Conservation (phyloP, 1,284 basidiomycete genomes). For the Rhodotorula sp. region DNA sequence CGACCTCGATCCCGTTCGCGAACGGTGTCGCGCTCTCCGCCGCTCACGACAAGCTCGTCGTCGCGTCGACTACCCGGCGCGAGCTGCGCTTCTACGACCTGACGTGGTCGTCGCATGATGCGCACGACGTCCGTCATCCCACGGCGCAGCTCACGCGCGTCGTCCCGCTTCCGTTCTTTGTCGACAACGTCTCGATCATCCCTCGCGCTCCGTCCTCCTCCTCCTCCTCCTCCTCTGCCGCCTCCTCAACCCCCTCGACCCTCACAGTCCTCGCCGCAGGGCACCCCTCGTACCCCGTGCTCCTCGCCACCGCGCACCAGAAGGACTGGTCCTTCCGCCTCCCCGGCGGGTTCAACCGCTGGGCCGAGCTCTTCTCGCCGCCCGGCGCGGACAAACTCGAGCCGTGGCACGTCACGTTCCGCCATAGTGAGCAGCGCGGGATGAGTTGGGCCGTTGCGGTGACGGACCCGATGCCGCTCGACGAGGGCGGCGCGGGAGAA, state of each 20-base stretch:
- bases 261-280: conserved; percentile 24
- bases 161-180: conserved; percentile 17
- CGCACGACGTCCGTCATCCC: not conserved
- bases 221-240: not conserved
- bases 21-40: conserved; percentile 21
- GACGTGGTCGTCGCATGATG: not conserved
- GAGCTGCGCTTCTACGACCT: conserved; percentile 9
- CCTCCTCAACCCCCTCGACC: not conserved
- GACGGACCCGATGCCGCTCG: not conserved
- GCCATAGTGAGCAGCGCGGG: not conserved
- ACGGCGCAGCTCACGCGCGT: not conserved
- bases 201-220: not conserved
- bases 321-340: not conserved
- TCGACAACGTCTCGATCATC: conserved; percentile 25
- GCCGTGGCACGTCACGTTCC: not conserved
- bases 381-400: too few species aligned
- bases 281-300: conserved; percentile 19
- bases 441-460: conserved; percentile 10
- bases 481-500: not conserved
- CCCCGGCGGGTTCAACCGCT: not conserved
- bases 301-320: conserved; percentile 8
- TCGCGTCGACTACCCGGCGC: conserved; percentile 13
- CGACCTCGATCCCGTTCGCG: conserved; percentile 5
- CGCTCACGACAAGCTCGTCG: conserved; percentile 1
- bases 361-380: not conserved